A percentile compares a stretch with the other conserved stretches of the same genome.
Conservation (phyloP, 1,284 basidiomycete genomes). For the Trametes polyzona region DNA sequence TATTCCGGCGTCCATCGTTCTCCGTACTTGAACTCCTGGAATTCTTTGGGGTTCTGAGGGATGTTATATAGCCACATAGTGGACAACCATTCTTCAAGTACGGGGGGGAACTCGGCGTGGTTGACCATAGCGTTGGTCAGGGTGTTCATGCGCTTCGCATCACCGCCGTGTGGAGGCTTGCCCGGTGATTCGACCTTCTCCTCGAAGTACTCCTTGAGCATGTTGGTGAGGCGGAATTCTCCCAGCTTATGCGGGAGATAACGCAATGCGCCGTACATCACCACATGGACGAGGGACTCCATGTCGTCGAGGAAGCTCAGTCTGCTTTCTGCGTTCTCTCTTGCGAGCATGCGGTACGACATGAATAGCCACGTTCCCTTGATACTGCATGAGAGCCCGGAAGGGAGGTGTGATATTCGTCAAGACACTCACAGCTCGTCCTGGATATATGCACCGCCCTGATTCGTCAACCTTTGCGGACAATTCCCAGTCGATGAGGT, state of each 20-base stretch:
- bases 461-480: conserved; percentile 3
- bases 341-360: neutral
- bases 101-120: neutral
- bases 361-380: conserved; percentile 15
- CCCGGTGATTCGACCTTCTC: too few relatives aligned
- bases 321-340: neutral
- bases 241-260: conserved; percentile 11
- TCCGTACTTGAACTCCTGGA: neutral
- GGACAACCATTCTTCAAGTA: conserved; percentile 5
- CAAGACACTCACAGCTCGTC: neutral
- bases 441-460: neutral
- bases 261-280: conserved; percentile 9
- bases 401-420: neutral
- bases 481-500: conserved; percentile 20
- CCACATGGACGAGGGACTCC: conserved; percentile 21
- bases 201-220: neutral
- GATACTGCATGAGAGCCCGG: neutral
- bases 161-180: neutral
- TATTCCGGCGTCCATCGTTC: neutral
- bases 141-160: neutral
- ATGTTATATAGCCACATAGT: conserved; percentile 3
- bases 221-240: neutral
- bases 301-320: conserved; percentile 17
- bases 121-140: neutral
- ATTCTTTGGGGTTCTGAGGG: neutral